Evolutionary conservation across 2,329 filamentous ascomycete genomes (phyloP), one percentile per base, ranked within the genome.

Genomic region (Fusarium mangiferae): DNA sequence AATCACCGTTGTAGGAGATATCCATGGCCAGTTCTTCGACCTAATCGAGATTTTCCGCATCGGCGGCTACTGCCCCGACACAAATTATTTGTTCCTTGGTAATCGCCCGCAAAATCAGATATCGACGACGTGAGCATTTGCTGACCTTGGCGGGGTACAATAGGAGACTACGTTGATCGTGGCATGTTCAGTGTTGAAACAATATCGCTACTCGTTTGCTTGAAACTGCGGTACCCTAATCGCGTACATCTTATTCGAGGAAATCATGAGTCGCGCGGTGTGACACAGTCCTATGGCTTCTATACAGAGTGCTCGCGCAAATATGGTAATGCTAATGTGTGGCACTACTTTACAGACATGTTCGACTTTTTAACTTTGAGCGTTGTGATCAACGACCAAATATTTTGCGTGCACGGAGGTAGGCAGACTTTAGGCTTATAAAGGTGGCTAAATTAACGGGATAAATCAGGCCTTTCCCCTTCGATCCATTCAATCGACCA

Each of bases 261-360:
- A 77, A 99, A 99, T 84, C 96, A 99, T 85, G 96, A 99, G 84
- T 98, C 95, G 65, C 92, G 96, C 78, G 96, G 96, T 79, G 96
- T 99, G 61, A 99, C 96, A 17, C 96, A 99, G 84, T 98, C 96
- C 35, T 99, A 99, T 84, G 96, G 96, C 65, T 99, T 99, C 85
- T 99, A 99, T 82, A 98, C 96, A 28, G 96, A 99, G 82, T 99
- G 96, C 84, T 95, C 93, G 26, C 92, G 96, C 77, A 99, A 99
- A 84, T 99, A 99, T 84, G 96, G 96, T 81, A 98, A 98, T 81
- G 95, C 96, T 73, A 98, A 96, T 79, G 96, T 99, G 28, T 99
- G 96, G 96, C 96, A 99, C 84, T 96, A 98, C 83, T 99, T 99
- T 82, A 99, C 96, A 75, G 96, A 99, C 85, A 98, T 99, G 95